Evolutionary conservation across 495 filamentous ascomycete genomes (phyloP).

Genomic region (Lepraria neglecta): DNA sequence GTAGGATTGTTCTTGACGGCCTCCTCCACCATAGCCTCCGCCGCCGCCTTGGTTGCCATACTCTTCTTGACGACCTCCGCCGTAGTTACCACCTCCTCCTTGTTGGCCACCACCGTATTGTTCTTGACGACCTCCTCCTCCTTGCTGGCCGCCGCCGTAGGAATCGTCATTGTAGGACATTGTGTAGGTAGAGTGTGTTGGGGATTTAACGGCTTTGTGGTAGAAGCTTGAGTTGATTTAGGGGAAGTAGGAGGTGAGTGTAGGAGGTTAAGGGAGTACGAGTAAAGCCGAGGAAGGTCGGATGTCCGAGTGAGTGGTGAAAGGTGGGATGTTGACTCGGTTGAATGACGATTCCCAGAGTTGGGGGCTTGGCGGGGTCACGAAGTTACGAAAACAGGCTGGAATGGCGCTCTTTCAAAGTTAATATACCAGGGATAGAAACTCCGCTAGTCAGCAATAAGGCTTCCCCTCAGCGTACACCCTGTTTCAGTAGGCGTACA

Average conservation of each 20-base stretch:
- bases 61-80: constrained; percentile 3
- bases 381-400: background rate
- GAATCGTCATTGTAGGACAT: constrained; percentile 28
- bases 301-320: background rate
- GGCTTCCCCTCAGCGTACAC: no score
- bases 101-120: constrained; percentile 7
- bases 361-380: background rate
- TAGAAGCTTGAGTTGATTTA: no score
- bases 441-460: no score
- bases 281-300: no score
- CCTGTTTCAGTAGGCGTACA: no score
- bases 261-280: no score
- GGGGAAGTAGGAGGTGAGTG: background rate
- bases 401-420: background rate
- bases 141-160: constrained; percentile 19
- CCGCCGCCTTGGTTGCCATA: background rate
- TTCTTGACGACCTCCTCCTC: constrained; percentile 4
- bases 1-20: background rate
- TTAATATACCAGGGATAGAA: no score
- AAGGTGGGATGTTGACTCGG: background rate
- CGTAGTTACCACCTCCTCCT: background rate
- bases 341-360: constrained; percentile 4
- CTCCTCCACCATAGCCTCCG: background rate
- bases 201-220: background rate
- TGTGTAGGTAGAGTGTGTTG: background rate